Conservation (phyloP, 345 rosid species). For the Aquilaria sinensis region DNA sequence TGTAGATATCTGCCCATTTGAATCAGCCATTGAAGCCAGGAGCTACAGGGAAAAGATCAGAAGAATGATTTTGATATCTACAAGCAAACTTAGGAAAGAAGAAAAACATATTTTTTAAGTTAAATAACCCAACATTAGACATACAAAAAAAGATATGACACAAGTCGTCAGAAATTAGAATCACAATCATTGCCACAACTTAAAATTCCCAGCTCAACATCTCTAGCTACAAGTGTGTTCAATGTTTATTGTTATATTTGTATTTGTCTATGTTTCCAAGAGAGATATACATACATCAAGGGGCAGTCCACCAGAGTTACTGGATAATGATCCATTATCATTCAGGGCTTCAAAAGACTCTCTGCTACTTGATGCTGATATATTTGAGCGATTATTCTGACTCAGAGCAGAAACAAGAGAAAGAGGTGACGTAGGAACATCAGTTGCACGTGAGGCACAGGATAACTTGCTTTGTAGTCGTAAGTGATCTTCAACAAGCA, state of each 20-base stretch:
- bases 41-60: conserved; percentile 33
- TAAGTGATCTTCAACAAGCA: conserved; percentile 99
- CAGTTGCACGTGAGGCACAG: conserved; percentile 40
- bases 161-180: neutral
- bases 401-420: conserved; percentile 51
- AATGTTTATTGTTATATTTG: no score
- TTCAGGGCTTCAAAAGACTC: conserved; percentile 54
- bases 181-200: neutral
- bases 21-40: conserved; percentile 99
- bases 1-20: conserved; percentile 88
- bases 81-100: no score
- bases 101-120: no score
- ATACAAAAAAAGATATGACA: no score
- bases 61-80: neutral
- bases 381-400: conserved; percentile 34
- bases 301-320: conserved; percentile 65
- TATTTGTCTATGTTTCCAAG: conserved; percentile 7
- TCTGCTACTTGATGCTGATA: conserved; percentile 30
- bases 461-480: conserved; percentile 91
- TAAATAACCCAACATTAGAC: no score
- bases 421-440: conserved; percentile 70
- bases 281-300: conserved; percentile 58
- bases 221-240: no score
- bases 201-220: neutral
- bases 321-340: conserved; percentile 50